Evolutionary conservation across 306 rosid species (phyloP), one percentile per base, ranked within the genome.

Genomic region (Prinsepia uniflora): DNA sequence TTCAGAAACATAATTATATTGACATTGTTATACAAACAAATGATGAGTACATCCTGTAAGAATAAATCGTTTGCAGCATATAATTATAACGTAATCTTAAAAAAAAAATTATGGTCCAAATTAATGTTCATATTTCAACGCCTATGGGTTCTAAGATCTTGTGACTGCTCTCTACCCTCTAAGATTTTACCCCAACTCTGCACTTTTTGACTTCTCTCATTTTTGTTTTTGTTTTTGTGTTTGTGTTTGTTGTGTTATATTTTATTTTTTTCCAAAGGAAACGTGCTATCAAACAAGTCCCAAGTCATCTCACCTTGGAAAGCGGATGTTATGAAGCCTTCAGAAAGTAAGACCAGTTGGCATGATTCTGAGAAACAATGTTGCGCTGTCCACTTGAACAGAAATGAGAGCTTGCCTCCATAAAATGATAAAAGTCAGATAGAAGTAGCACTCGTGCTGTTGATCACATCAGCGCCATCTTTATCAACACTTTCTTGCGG

Each of bases 401-500:
- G 65, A 53, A 55, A n/a, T 3, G 62, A 18, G 48, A 59, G 18
- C 40, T 39, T 39, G n/a, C 18, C 68, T 40, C 55, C 20, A 73
- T 46, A 62, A 57, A 24, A n/a, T n/a, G n/a, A n/a, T n/a, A n/a
- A n/a, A 30, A 80, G 77, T 79, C 72, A 78, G 39, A 47, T 34
- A 17, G 78, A 45, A 8, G 78, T 36, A 77, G 67, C 78, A 68
- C 63, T 70, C 47, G 19, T 42, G 67, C 47, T 72, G 71, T 68
- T 76, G 68, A 77, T 62, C 48, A 62, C 84, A 55, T 82, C 63
- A 39, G 65, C 24, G 6, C 47, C 65, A 70, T 79, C 75, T 60
- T 53, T 63, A 46, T 73, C 79, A 75, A 65, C 78, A 18, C 49
- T 68, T 65, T 74, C 86, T 53, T 68, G 76, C 71, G 47, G 11